These are phyloP conservation scores for Fulvia fulva DNA, from an alignment of 2,329 filamentous ascomycete species.

Conservation along the genomic window DNA sequence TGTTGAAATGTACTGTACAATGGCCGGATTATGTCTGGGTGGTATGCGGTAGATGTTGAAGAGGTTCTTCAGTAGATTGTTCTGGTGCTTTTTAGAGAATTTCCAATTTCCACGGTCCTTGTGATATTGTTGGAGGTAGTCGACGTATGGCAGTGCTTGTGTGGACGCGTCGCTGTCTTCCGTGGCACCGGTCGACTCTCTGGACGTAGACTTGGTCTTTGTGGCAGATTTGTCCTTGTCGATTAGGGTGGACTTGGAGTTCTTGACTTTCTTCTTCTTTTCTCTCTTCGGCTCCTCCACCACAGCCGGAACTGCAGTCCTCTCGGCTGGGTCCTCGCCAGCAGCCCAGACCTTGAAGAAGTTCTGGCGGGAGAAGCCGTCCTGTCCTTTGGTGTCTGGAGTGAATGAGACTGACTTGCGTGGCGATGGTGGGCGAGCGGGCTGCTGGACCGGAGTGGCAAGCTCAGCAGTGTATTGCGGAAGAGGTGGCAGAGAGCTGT, in stretches of 20 bases:
- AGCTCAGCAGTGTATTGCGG: not conserved
- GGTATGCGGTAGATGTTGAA: slow-evolving; percentile 71
- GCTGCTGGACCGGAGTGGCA: not conserved
- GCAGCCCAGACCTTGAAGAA: slow-evolving; percentile 50
- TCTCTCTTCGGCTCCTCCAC: slow-evolving; percentile 18
- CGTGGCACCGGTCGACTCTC: not conserved
- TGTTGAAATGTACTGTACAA: slow-evolving; percentile 74
- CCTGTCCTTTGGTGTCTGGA: slow-evolving; percentile 56
- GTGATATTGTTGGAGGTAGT: slow-evolving; percentile 75
- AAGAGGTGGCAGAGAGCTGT: slow-evolving; percentile 3
- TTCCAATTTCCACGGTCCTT: slow-evolving; percentile 73
- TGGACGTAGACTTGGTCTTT: not conserved
- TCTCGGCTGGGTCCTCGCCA: slow-evolving; percentile 11
- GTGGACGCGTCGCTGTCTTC: not conserved
- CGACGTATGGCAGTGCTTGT: slow-evolving; percentile 56
- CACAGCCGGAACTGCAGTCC: not conserved
- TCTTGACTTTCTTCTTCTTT: slow-evolving; percentile 31
- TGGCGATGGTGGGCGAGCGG: slow-evolving; percentile 6
- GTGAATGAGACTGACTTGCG: slow-evolving; percentile 63
- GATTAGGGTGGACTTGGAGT: slow-evolving; percentile 29
- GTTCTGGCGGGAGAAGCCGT: slow-evolving; percentile 52
- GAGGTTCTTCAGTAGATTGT: slow-evolving; percentile 75
- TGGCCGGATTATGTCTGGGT: slow-evolving; percentile 60
- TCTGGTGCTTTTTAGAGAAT: slow-evolving; percentile 93
- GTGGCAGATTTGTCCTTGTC: not conserved